These are phyloP conservation scores for Penicillium silybi DNA, from an alignment of 495 filamentous ascomycete species.

Conservation along the genomic window DNA sequence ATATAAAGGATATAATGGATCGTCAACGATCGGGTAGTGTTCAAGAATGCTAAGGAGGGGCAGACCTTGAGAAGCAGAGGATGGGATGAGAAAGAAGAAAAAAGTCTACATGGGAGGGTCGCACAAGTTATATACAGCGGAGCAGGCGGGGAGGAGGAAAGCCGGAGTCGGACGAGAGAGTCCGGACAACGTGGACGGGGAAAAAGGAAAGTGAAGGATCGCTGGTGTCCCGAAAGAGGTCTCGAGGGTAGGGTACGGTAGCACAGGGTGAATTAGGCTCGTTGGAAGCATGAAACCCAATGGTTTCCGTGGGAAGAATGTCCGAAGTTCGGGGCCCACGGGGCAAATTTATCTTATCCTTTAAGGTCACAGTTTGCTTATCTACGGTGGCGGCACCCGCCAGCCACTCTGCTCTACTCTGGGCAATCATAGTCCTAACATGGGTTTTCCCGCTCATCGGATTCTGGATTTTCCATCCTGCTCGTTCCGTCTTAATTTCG, in stretches of 20 bases:
- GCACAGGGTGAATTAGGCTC: not conserved
- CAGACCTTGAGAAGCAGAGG: constrained; percentile 1
- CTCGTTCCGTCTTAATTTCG: constrained; percentile 12
- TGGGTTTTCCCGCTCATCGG: not conserved
- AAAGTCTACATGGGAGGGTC: constrained; percentile 7
- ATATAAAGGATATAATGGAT: not conserved
- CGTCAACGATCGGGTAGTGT: constrained; percentile 7
- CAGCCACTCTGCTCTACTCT: not conserved
- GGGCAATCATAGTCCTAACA: not conserved
- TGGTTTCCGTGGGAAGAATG: constrained; percentile 22
- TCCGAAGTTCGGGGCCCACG: constrained; percentile 37
- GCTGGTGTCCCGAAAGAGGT: not conserved
- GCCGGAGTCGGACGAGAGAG: constrained; percentile 38
- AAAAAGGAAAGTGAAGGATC: constrained; percentile 11
- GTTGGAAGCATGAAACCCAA: constrained; percentile 3
- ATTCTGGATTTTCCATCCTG: not conserved
- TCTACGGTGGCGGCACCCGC: constrained; percentile 24
- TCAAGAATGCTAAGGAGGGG: constrained; percentile 1
- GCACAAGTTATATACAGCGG: constrained; percentile 19
- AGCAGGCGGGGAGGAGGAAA: constrained; percentile 11
- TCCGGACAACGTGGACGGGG: constrained; percentile 11
- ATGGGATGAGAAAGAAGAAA: constrained; percentile 12
- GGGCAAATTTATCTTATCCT: constrained; percentile 32
- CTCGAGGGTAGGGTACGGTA: not conserved
- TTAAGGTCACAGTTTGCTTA: constrained; percentile 44